Evolutionary conservation across 2,329 filamentous ascomycete genomes (phyloP), one percentile per base, ranked within the genome.

Genomic region (Arthroderma uncinatum): DNA sequence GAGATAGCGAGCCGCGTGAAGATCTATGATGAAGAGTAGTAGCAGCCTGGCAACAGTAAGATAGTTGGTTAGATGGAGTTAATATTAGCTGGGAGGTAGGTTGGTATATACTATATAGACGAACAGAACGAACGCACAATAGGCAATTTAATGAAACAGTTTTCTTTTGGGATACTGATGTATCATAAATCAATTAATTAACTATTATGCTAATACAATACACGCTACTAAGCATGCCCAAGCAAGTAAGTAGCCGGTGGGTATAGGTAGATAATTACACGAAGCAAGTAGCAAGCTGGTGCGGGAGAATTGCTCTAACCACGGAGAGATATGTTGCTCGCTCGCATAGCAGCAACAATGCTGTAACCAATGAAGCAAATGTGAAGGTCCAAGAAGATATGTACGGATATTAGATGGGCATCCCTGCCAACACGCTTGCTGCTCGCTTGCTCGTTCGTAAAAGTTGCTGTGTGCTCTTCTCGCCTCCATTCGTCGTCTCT

Each of bases 1-100:
- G 81, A 89, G 65, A 96, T 96, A 70, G 84, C 90, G 0, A 84
- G 86, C 34, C 89, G 84, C 65, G 88, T 96, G 25, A 84, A 88
- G 73, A 84, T 97, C 48, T 87, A 82, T 63, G 87, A 93, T 58
- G 83, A 89, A 23, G 50, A 53, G 30, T 23, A 53, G 34, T 33
- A 10, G 21, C 16, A 21, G 21, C 12, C 40, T 25, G 16, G 10
- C 40, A 21, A 10, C 21, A 23, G 25, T 48, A 16, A 28, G 21
- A 42, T 42, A 25, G 23, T n/a, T 30, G 42, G 9, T 12, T 23
- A 23, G 42, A 10, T 28, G 42, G 42, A 23, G 19, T n/a, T n/a
- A n/a, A n/a, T n/a, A 4, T 47, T 23, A 25, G 9, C 21, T 21
- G 42, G 23, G 10, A 23, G 42, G 9, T 28, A 12, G 21, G 42